Conservation (phyloP, 768 basidiomycete genomes). For the Tylopilus vinaceipallidus region DNA sequence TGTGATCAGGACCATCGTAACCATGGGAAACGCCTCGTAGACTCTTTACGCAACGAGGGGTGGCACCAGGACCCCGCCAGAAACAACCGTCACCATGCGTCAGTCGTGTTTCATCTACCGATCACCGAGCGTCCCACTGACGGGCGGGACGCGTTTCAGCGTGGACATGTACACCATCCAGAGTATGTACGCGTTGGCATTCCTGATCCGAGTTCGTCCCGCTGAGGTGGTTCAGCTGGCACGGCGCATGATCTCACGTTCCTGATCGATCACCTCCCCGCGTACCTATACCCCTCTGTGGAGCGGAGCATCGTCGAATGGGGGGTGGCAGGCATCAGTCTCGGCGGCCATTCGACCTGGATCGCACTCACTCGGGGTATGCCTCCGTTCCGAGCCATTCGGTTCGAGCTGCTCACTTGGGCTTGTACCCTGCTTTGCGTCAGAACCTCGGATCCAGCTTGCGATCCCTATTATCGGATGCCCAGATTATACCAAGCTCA, state of each 20-base stretch:
- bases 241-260: constrained; percentile 76
- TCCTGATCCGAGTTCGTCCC: not conserved
- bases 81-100: constrained; percentile 30
- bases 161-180: constrained; percentile 34
- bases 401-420: not conserved
- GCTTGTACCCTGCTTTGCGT: not conserved
- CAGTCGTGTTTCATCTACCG: constrained; percentile 3
- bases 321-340: constrained; percentile 71
- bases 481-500: constrained; percentile 61
- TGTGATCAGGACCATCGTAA: constrained; percentile 31
- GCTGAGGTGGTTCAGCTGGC: constrained; percentile 38
- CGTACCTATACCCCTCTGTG: constrained; percentile 67
- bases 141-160: constrained; percentile 6
- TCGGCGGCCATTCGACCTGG: constrained; percentile 88
- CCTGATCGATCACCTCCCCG: constrained; percentile 75
- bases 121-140: constrained; percentile 3
- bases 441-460: constrained; percentile 45
- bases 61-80: constrained; percentile 24
- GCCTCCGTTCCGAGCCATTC: not conserved
- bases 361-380: constrained; percentile 51
- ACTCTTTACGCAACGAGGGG: constrained; percentile 22
- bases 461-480: constrained; percentile 65
- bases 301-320: constrained; percentile 64
- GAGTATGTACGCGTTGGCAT: constrained; percentile 15
- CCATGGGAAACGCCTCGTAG: constrained; percentile 28